Evolutionary conservation across 2,329 filamentous ascomycete species (phyloP), one percentile per base, ranked within the genome.

Genomic region (Boeremia exigua): DNA sequence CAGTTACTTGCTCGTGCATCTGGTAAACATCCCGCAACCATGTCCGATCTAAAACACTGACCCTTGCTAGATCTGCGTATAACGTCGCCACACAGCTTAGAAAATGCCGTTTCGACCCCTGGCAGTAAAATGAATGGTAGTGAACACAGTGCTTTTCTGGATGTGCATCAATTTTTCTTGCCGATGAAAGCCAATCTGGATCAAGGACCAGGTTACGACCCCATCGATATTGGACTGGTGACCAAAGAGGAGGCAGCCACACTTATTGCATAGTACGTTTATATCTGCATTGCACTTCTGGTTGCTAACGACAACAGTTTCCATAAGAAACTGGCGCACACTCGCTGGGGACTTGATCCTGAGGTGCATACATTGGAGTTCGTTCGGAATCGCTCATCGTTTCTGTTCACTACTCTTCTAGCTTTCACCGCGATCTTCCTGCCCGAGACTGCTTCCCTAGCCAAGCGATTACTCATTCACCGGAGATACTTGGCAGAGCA

Each of bases 1-100:
- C 88, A 92, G 70, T 77, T 91, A 14, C 84, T 92, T 30, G 89
- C 89, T 2, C 82, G 88, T 29, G 89, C 88, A 1, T 91, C 89
- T 23, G 48, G 40, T 43, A 14, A 28, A 30, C 28, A 32, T 9
- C 9, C 40, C 30, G n/a, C 3, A 43, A 10, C 9, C 27, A 32
- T 10, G 14, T 19, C 4, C 9, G 37, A 8, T 39, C 2, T n/a
- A 11, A 3, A 5, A 32, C 15, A 11, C 40, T 43, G n/a, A 43
- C 11, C 15, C 19, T 23, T 9, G 4, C 3, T 15, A 0, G 88
- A 90, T 72, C 80, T 89, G 34, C 83, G 84, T 54, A 78, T 84
- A n/a, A 82, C 81, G 23, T 81, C 74, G 15, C 70, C 52, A 56
- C 40, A 43, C 28, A 17, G 47, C 45, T 61, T 48, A 48, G 67